Percentiles rank a stretch among this genome's conserved stretches.
These are phyloP conservation scores for Aphanoascus verrucosus DNA, from an alignment of 2,329 filamentous ascomycete genomes.

Conservation along the genomic window DNA sequence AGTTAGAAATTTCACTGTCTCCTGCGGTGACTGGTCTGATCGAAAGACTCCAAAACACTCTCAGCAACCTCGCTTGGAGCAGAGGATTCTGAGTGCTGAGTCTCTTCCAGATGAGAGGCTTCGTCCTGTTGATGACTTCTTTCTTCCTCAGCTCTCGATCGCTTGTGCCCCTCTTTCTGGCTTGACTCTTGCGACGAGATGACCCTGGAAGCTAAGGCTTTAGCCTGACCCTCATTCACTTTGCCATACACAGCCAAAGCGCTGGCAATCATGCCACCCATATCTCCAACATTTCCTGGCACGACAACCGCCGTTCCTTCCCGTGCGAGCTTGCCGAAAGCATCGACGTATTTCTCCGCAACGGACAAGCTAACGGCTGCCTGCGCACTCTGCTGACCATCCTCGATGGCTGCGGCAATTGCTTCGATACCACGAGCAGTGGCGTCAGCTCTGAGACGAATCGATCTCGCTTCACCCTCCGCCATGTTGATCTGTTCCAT, in stretches of 20 bases:
- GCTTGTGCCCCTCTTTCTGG: constrained; percentile 10
- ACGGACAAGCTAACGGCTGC: constrained; percentile 76
- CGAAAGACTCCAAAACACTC: constrained; percentile 41
- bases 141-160: constrained; percentile 10
- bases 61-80: constrained; percentile 34
- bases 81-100: constrained; percentile 13
- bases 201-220: constrained; percentile 42
- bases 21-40: constrained; percentile 30
- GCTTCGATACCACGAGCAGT: constrained; percentile 82
- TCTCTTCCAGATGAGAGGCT: not conserved
- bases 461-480: constrained; percentile 86
- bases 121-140: constrained; percentile 8
- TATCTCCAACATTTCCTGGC: constrained; percentile 92
- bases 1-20: constrained; percentile 16
- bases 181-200: constrained; percentile 21
- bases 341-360: constrained; percentile 96
- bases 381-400: constrained; percentile 65
- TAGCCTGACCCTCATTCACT: constrained; percentile 69
- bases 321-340: constrained; percentile 82
- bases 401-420: constrained; percentile 63
- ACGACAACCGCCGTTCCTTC: constrained; percentile 94
- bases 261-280: constrained; percentile 91
- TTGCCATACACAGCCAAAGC: constrained; percentile 93
- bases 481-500: constrained; percentile 90
- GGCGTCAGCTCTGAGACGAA: constrained; percentile 70